Evolutionary conservation across 2,329 filamentous ascomycete genomes (phyloP).

Genomic region (Ascocoryne sarcoides): DNA sequence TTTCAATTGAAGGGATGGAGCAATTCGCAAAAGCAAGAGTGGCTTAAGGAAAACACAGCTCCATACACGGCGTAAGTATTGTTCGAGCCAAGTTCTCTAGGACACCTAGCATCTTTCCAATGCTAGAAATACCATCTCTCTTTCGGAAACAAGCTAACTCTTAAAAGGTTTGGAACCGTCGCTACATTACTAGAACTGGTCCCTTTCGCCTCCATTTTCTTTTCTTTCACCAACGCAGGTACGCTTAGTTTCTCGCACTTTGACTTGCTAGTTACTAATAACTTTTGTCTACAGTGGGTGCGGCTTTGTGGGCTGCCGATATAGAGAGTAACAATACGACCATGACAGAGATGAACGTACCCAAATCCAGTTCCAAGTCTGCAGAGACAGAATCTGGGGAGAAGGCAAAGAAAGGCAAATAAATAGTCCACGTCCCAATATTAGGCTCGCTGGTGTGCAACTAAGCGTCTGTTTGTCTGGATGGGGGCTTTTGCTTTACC

Average conservation of each 20-base stretch:
- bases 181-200: constrained; percentile 79
- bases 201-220: constrained; percentile 72
- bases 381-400: no score
- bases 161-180: constrained; percentile 61
- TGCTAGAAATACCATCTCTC: neutral
- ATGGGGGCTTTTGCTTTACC: no score
- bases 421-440: constrained; percentile 15
- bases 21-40: constrained; percentile 52
- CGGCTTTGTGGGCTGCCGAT: constrained; percentile 89
- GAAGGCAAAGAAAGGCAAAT: constrained; percentile 16
- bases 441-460: constrained; percentile 8
- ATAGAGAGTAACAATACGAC: constrained; percentile 44
- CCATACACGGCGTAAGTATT: constrained; percentile 70
- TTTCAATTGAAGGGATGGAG: constrained; percentile 88
- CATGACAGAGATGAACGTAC: constrained; percentile 21
- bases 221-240: constrained; percentile 81
- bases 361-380: constrained; percentile 4
- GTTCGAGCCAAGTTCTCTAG: neutral
- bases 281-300: constrained; percentile 52
- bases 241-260: constrained; percentile 18
- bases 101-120: neutral
- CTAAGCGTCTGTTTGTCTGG: neutral
- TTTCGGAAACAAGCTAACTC: neutral
- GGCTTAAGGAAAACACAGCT: constrained; percentile 60
- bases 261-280: constrained; percentile 11